Conservation (phyloP, 129 eudicot genomes). For the Sambucus nigra region DNA sequence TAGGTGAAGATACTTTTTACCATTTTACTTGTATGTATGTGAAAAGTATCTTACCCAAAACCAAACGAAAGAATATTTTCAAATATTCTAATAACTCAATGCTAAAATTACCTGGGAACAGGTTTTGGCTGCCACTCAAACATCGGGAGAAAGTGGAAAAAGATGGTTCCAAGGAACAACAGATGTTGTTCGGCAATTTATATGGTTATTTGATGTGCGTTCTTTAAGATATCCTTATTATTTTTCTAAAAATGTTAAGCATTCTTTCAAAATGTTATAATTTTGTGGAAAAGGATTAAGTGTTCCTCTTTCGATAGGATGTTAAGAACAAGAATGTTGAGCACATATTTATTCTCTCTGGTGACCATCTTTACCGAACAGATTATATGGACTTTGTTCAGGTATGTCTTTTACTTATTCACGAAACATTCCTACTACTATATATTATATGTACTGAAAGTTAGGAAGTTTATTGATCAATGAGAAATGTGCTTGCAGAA, state of each 20-base stretch:
- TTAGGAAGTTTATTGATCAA: neutral
- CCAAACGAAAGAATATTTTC: neutral
- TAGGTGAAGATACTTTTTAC: too few relatives aligned
- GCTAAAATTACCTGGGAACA: conserved; percentile 1
- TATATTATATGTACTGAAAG: neutral
- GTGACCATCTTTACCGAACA: conserved; percentile 91
- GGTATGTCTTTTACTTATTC: conserved; percentile 21
- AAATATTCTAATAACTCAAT: neutral
- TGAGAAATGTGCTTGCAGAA: conserved; percentile 34
- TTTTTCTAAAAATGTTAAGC: too few relatives aligned
- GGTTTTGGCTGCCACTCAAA: conserved; percentile 95
- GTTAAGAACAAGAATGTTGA: conserved; percentile 71
- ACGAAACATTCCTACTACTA: neutral
- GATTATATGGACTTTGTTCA: conserved; percentile 91
- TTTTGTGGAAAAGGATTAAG: neutral
- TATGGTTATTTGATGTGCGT: conserved; percentile 80
- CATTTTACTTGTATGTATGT: too few relatives aligned
- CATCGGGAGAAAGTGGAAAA: conserved; percentile 86
- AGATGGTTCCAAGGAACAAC: conserved; percentile 96
- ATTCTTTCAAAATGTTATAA: neutral
- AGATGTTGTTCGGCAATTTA: conserved; percentile 84
- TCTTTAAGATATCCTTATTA: conserved; percentile 1
- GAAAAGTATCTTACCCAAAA: neutral
- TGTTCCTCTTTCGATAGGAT: conserved; percentile 36
- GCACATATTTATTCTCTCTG: conserved; percentile 68